phyloP scores from a whole-genome alignment of 371 early-diverging fungal species.

The Agmasoma carcini region DNA sequence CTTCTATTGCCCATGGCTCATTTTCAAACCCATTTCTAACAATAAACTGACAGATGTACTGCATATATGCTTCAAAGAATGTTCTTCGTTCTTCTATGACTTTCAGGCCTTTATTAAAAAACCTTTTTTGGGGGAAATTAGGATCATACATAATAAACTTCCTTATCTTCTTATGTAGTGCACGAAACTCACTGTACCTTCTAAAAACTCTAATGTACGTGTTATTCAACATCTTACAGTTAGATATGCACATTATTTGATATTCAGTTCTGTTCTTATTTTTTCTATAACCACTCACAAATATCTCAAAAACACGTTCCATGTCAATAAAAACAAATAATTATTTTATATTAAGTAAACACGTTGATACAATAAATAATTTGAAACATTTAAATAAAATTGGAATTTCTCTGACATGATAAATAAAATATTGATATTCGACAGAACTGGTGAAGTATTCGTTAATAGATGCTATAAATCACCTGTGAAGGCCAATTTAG shows the following conservation, averaged over 20 bases:
- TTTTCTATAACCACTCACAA: background rate
- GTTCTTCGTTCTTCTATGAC: background rate
- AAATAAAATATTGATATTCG: conserved; percentile 19
- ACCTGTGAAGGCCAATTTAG: background rate
- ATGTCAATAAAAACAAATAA: no score
- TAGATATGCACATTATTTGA: background rate
- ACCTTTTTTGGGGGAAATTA: background rate
- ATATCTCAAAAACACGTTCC: conserved; percentile 5
- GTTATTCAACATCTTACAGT: background rate
- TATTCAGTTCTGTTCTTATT: background rate
- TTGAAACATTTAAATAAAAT: no score
- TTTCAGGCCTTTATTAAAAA: background rate
- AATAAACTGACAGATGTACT: background rate
- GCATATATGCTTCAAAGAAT: background rate
- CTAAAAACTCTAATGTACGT: background rate
- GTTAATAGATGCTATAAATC: conserved; percentile 1
- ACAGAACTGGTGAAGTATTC: conserved; percentile 1
- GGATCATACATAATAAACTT: background rate
- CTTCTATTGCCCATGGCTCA: background rate
- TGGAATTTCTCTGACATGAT: no score
- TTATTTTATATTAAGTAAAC: no score
- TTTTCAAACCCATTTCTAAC: background rate
- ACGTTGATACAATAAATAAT: no score
- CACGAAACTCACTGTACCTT: background rate
- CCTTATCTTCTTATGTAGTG: background rate